Percentiles rank a stretch among this genome's conserved stretches.
phyloP scores from a whole-genome alignment of 2,329 filamentous ascomycete species.

The Eutypella sp. region DNA sequence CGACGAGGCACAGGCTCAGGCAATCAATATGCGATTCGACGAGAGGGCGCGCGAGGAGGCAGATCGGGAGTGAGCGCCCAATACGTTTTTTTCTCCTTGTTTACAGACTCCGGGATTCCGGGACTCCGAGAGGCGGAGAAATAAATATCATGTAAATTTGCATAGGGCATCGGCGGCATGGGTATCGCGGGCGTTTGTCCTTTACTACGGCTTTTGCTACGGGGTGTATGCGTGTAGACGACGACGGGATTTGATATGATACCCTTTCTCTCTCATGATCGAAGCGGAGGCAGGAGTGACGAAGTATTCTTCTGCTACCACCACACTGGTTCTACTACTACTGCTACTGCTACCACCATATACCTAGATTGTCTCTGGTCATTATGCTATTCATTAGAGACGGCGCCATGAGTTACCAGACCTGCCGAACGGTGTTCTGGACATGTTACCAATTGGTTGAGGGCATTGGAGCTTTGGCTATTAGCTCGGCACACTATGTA shows the following conservation, averaged over 20 bases:
- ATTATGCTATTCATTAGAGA: too few relatives aligned
- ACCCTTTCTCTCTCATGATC: slow-evolving; percentile 9
- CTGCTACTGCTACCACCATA: too few relatives aligned
- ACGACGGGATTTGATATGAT: slow-evolving; percentile 17
- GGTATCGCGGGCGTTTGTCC: background rate
- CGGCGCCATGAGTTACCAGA: too few relatives aligned
- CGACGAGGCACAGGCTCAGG: slow-evolving; percentile 80
- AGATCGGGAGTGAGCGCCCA: slow-evolving; percentile 46
- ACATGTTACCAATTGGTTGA: too few relatives aligned
- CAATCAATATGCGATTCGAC: slow-evolving; percentile 54
- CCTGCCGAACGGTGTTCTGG: too few relatives aligned
- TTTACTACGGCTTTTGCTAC: too few relatives aligned
- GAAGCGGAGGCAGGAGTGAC: background rate
- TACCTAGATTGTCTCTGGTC: too few relatives aligned
- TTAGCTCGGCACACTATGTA: too few relatives aligned
- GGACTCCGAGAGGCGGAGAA: too few relatives aligned
- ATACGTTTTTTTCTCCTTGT: slow-evolving; percentile 21
- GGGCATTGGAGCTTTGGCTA: too few relatives aligned
- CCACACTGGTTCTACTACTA: too few relatives aligned
- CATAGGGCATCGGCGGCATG: background rate
- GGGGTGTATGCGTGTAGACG: slow-evolving; percentile 1
- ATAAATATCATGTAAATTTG: background rate
- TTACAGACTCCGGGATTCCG: background rate
- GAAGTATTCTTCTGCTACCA: too few relatives aligned
- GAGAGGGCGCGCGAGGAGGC: slow-evolving; percentile 70